Conservation (phyloP, 208 protist species). For the Acanthamoeba lugdunensis region DNA sequence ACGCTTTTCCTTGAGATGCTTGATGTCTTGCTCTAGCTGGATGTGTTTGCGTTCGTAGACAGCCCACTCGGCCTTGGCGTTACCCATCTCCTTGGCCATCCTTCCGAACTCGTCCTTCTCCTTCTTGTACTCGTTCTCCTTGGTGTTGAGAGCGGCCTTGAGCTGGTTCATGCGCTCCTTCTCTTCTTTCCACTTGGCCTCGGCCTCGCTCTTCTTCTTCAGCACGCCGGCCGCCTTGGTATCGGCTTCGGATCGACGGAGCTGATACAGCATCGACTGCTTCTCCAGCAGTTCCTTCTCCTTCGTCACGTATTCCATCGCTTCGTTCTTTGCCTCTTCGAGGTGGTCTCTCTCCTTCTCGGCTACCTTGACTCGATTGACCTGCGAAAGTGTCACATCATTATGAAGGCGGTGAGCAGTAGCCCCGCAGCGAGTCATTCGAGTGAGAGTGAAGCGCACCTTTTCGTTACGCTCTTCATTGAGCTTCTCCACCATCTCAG, state of each 20-base stretch:
- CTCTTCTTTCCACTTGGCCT: constrained; percentile 83
- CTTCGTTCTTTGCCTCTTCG: constrained; percentile 92
- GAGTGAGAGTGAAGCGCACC: constrained; percentile 75
- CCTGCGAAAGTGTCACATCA: constrained; percentile 43
- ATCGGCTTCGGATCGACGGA: constrained; percentile 75
- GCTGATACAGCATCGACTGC: constrained; percentile 92
- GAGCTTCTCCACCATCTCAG: constrained; percentile 90
- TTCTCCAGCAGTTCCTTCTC: constrained; percentile 93
- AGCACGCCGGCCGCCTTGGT: background rate
- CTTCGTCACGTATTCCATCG: constrained; percentile 93
- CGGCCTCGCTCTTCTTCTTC: constrained; percentile 83
- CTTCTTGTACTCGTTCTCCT: constrained; percentile 84
- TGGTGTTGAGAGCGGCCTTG: constrained; percentile 87
- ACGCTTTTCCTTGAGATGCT: constrained; percentile 80
- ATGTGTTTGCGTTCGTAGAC: constrained; percentile 87
- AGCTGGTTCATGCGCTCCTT: constrained; percentile 85
- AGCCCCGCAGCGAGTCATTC: background rate
- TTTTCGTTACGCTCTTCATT: constrained; percentile 93
- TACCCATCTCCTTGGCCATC: constrained; percentile 71
- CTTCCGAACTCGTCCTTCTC: constrained; percentile 73
- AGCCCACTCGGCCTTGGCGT: constrained; percentile 82
- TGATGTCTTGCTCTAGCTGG: constrained; percentile 85
- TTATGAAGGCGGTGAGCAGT: background rate
- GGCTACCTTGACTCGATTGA: constrained; percentile 93
- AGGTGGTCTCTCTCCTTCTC: constrained; percentile 93